Percentiles rank a stretch among this genome's conserved stretches.
phyloP scores from a whole-genome alignment of 352 stramenopile genomes.

The Phytopythium mirpurense region DNA sequence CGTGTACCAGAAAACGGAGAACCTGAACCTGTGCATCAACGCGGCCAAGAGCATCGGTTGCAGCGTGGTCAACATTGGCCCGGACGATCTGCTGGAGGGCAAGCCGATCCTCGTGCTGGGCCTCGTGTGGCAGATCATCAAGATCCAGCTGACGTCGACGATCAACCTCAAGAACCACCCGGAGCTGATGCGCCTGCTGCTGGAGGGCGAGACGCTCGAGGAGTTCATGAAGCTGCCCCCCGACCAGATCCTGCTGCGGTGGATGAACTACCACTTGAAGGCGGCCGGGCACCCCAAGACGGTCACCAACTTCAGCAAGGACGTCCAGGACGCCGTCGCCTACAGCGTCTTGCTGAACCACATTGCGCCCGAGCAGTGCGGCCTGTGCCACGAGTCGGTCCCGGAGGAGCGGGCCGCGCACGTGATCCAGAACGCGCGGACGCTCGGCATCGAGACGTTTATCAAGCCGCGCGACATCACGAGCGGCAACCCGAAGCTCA shows the following conservation, averaged over 20 bases:
- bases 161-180: conserved; percentile 93
- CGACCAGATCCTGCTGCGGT: conserved; percentile 90
- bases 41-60: conserved; percentile 91
- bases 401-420: conserved; percentile 63
- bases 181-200: conserved; percentile 82
- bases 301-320: conserved; percentile 75
- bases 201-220: conserved; percentile 86
- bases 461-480: conserved; percentile 92
- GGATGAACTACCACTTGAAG: conserved; percentile 93
- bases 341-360: conserved; percentile 88
- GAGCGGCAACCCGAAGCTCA: conserved; percentile 90
- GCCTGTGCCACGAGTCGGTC: conserved; percentile 47
- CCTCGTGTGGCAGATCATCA: conserved; percentile 93
- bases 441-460: conserved; percentile 86
- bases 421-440: conserved; percentile 83
- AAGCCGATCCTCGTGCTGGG: conserved; percentile 89
- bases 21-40: conserved; percentile 93
- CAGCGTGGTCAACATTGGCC: conserved; percentile 91
- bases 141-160: conserved; percentile 89
- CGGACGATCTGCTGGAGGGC: conserved; percentile 76
- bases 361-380: conserved; percentile 73
- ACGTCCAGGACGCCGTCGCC: conserved; percentile 78
- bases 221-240: conserved; percentile 89
- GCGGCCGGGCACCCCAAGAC: conserved; percentile 63
- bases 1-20: conserved; percentile 86